A percentile compares a stretch with the other conserved stretches of the same genome.
Conservation (phyloP, 208 protist genomes). For the Trichomonas gallinae region DNA sequence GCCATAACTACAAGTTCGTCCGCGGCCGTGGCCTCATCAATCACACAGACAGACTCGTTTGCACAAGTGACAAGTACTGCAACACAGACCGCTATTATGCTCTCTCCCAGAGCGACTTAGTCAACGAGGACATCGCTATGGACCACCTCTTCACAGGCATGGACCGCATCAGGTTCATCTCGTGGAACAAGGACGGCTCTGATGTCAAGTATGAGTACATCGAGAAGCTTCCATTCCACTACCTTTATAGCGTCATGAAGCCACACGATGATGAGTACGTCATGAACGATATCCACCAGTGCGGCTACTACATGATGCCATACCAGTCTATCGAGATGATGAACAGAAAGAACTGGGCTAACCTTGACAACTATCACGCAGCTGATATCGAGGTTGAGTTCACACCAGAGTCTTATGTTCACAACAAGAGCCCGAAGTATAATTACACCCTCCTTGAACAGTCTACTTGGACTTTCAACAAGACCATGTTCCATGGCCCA, state of each 20-base stretch:
- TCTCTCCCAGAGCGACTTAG: neutral
- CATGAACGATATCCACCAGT: neutral
- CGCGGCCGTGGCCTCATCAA: neutral
- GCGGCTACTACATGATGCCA: neutral
- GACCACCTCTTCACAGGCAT: neutral
- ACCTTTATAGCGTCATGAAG: neutral
- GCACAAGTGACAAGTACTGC: neutral
- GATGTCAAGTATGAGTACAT: neutral
- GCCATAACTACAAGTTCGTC: neutral
- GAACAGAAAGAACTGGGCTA: neutral
- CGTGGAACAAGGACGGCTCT: neutral
- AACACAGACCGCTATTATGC: neutral
- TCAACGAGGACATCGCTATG: neutral
- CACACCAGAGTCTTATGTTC: neutral
- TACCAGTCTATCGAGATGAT: neutral
- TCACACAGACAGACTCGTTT: neutral
- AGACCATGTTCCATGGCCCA: neutral
- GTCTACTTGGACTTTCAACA: neutral
- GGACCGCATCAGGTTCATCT: neutral
- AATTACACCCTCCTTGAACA: neutral
- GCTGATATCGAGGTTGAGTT: neutral
- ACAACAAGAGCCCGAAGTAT: neutral
- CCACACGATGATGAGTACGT: neutral
- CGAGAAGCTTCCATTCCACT: neutral
- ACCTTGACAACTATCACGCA: neutral